Base-by-base conservation (phyloP, 805 yeast genomes). In the Cyberlindnera xishuangbannaensis region DNA sequence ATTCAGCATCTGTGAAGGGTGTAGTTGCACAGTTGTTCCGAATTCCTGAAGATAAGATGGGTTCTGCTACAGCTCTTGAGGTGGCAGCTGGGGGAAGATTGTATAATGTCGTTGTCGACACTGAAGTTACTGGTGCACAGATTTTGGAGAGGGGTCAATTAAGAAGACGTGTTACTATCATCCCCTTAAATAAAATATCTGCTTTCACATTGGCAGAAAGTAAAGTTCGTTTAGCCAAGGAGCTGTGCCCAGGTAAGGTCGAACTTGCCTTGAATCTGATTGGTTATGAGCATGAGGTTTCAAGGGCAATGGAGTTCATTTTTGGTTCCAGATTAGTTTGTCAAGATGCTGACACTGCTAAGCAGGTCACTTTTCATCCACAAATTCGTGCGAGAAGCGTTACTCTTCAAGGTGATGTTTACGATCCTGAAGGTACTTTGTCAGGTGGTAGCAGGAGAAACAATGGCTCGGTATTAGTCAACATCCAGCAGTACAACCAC, bases 371-470 rank as follows among this genome's bases (percentile, higher is more conserved):
- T 0, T 86, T 87, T 55, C 78, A 88, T 54, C 92, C 90, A 1
- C 71, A 75, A 34, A 77, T 90, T 12, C 69, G 85, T 42, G 69
- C 88, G 1, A 77, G 87, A 48, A 79, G 94, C 19, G 86, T 94
- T 12, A 92, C 99, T 0, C 56, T 83, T 21, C 88, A 87, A 34
- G 99, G 98, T 32, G 98, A 92, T 56, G 72, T 81, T 9, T 92
- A 88, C 59, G 98, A 92, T 53, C 98, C 98, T 0, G 86, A 82
- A 45, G 99, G 99, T 12, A 84, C 95, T 7, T 64, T 92, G 18
- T 83, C 96, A 1, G 99, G 99, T 30, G 97, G 97, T n/a, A 78
- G 94, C 15, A 69, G 90, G 45, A 76, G 68, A 42, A 64, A 65
- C 30, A 62, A 73, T 12, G 67, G 74, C 2, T 71, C 86, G 0